Evolutionary conservation across 352 stramenopile species (phyloP).

Genomic region (Globisporangium radiosum): DNA sequence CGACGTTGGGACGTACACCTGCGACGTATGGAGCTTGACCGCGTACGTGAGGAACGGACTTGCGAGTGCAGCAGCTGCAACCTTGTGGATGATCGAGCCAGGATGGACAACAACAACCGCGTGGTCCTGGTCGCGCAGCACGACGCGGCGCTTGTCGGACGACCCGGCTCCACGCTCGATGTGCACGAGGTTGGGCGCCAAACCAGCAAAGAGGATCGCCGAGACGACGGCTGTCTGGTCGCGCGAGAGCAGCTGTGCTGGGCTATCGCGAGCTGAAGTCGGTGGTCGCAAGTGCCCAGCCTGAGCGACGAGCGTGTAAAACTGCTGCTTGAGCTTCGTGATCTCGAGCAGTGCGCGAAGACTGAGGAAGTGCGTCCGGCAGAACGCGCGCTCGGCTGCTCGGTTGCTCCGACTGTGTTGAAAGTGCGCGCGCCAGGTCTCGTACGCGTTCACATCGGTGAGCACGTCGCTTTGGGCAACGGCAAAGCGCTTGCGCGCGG

Average conservation of each 20-base stretch:
- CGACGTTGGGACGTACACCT: conserved; percentile 69
- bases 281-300: conserved; percentile 43
- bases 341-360: conserved; percentile 51
- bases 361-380: conserved; percentile 59
- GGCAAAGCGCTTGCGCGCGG: conserved; percentile 47
- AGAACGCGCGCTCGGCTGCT: conserved; percentile 57
- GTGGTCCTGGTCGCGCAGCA: conserved; percentile 42
- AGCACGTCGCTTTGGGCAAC: conserved; percentile 63
- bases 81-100: conserved; percentile 71
- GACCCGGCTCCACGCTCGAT: conserved; percentile 27
- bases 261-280: background rate
- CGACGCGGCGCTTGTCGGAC: conserved; percentile 22
- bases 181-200: conserved; percentile 92
- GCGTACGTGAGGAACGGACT: conserved; percentile 72
- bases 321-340: conserved; percentile 72
- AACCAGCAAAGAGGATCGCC: conserved; percentile 63
- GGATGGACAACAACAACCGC: conserved; percentile 58
- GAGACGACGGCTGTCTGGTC: conserved; percentile 54
- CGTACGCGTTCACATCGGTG: conserved; percentile 74
- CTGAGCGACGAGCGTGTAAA: conserved; percentile 52
- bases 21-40: conserved; percentile 79
- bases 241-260: conserved; percentile 24
- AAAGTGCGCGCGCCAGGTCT: conserved; percentile 40
- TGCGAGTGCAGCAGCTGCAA: conserved; percentile 20
- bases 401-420: background rate